Conservation (phyloP, 2,329 filamentous ascomycete genomes). For the Paradendryphiella salina region DNA sequence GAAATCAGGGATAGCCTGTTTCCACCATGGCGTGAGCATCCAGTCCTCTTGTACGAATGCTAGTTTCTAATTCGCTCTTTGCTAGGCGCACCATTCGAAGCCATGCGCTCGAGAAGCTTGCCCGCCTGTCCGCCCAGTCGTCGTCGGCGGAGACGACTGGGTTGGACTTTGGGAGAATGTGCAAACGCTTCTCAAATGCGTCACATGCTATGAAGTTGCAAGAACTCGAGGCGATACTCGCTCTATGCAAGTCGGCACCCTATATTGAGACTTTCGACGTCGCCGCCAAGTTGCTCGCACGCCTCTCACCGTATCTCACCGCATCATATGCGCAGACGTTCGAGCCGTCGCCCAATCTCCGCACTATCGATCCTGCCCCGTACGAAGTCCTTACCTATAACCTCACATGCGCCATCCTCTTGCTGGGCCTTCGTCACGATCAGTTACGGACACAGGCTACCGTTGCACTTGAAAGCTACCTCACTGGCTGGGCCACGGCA, state of each 20-base stretch:
- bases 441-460: slow-evolving; percentile 68
- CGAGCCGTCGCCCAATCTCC: slow-evolving; percentile 77
- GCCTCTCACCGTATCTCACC: slow-evolving; percentile 81
- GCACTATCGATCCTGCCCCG: slow-evolving; percentile 80
- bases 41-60: background rate
- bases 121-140: slow-evolving; percentile 51
- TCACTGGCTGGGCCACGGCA: slow-evolving; percentile 69
- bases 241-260: slow-evolving; percentile 87
- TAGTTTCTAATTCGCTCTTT: slow-evolving; percentile 1
- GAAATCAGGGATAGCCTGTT: background rate
- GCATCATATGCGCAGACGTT: slow-evolving; percentile 82
- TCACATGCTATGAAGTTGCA: slow-evolving; percentile 64
- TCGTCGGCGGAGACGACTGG: slow-evolving; percentile 30
- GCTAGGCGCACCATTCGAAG: slow-evolving; percentile 48
- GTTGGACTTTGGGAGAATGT: slow-evolving; percentile 49
- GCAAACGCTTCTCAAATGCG: slow-evolving; percentile 43
- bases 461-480: slow-evolving; percentile 69
- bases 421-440: slow-evolving; percentile 73
- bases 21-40: slow-evolving; percentile 10
- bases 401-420: slow-evolving; percentile 79
- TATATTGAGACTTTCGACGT: slow-evolving; percentile 70
- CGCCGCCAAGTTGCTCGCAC: slow-evolving; percentile 75
- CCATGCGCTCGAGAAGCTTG: slow-evolving; percentile 57
- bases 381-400: slow-evolving; percentile 82
- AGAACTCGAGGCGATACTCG: slow-evolving; percentile 89